Evolutionary conservation across 108 stramenopile species (phyloP), one percentile per base, ranked within the genome.

Genomic region (Nitzschia palea): DNA sequence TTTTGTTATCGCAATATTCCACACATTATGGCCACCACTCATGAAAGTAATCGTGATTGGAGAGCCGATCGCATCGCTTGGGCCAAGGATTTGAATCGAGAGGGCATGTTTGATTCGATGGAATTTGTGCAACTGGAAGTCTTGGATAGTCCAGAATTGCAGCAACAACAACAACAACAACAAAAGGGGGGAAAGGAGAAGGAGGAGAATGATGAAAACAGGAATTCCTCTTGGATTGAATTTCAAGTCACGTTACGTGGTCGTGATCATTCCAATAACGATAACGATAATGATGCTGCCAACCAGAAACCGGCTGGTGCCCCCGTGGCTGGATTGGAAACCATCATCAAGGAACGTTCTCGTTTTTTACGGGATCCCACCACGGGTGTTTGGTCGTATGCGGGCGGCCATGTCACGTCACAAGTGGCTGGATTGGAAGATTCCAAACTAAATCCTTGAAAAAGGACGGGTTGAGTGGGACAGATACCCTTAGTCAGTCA

Each of bases 61-160:
- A 55, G 68, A 9, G 74, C 77, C 3, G 67, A 91, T 61, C 65
- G 68, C 30, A 63, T 87, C n/a, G 72, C 68, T 5, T 91, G 90
- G 90, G 84, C 82, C n/a, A 88, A 86, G 26, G 79, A 81, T 66
- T 56, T 91, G 60, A 77, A 91, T 48, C 76, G 71, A 52, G 60
- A 70, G 12, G 90, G 90, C 0, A 91, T 91, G 90, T 91, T 91
- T 64, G 90, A 91, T 66, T 77, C 77, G n/a, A 87, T 76, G 61
- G 78, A 84, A 12, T 91, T 91, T 75, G 82, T 88, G 0, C 61
- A 45, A 25, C 55, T 91, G 57, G 62, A 79, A 10, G n/a, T 48
- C 18, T 20, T 48, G 43, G 22, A 56, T 10, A 65, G 68, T 20
- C 43, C 54, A 20, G 79, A 83, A 43, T 18, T 48, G 9, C n/a